A percentile compares a stretch with the other conserved stretches of the same genome.
These are phyloP conservation scores for Pichia sp. DNA, from an alignment of 1,139 yeast genomes.

Conservation along the genomic window DNA sequence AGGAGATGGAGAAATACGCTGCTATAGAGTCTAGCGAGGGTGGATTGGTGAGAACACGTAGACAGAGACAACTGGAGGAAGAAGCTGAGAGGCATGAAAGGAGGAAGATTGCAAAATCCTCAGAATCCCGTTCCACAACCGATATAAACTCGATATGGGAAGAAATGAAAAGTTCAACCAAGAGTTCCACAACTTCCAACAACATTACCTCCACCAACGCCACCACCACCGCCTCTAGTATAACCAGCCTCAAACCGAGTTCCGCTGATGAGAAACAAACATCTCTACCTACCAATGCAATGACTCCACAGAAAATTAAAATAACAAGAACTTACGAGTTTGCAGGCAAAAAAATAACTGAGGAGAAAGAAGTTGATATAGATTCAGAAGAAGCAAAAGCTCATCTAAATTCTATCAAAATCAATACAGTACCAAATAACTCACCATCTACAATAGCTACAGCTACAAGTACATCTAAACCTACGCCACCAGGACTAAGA, in stretches of 20 bases:
- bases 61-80: slow-evolving; percentile 41
- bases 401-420: slow-evolving; percentile 45
- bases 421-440: slow-evolving; percentile 9
- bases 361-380: slow-evolving; percentile 67
- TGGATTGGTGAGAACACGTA: slow-evolving; percentile 50
- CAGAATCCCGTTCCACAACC: slow-evolving; percentile 16
- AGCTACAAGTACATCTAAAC: no score
- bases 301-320: slow-evolving; percentile 45
- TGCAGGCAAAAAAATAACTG: slow-evolving; percentile 79
- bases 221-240: background rate
- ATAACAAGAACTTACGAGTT: slow-evolving; percentile 76
- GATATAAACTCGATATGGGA: slow-evolving; percentile 52
- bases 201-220: background rate
- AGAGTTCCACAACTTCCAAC: no score
- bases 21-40: slow-evolving; percentile 43
- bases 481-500: slow-evolving; percentile 22
- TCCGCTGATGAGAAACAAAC: background rate
- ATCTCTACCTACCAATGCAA: background rate
- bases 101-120: slow-evolving; percentile 7
- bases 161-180: slow-evolving; percentile 32
- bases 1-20: slow-evolving; percentile 33
- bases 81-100: slow-evolving; percentile 26
- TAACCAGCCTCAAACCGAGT: background rate
- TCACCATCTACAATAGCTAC: background rate
- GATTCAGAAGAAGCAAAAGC: slow-evolving; percentile 85